Conservation (phyloP, 2,329 filamentous ascomycete species). For the Trichoderma breve region DNA sequence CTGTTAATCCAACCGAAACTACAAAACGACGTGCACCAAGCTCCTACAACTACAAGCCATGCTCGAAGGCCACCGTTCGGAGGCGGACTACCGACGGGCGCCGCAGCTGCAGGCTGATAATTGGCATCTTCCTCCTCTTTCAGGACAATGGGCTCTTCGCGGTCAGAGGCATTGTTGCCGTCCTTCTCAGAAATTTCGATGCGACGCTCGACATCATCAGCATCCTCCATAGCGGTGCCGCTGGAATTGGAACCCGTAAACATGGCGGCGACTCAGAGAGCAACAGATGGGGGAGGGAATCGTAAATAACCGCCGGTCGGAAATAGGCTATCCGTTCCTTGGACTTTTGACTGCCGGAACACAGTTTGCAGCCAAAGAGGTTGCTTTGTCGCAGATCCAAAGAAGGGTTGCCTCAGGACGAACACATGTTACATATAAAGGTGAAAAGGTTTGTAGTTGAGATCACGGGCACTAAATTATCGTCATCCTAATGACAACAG, state of each 20-base stretch:
- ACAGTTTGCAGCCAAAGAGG: background rate
- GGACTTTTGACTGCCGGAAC: background rate
- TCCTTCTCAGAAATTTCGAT: background rate
- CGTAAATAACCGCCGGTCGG: background rate
- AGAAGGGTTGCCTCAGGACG: background rate
- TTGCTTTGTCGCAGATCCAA: background rate
- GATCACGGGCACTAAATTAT: background rate
- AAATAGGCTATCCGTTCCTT: background rate
- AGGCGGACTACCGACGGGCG: background rate
- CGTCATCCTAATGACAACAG: background rate
- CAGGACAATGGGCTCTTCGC: background rate
- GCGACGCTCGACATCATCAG: background rate
- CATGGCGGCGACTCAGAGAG: background rate
- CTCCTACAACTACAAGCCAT: slow-evolving; percentile 42
- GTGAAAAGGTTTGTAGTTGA: background rate
- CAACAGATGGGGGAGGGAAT: background rate
- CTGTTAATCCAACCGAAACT: slow-evolving; percentile 45
- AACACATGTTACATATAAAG: background rate
- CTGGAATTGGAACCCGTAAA: slow-evolving; percentile 6
- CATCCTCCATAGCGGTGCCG: background rate
- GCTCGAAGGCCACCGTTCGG: slow-evolving; percentile 33
- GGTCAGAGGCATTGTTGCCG: background rate
- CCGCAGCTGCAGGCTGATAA: background rate
- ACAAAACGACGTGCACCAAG: slow-evolving; percentile 42
- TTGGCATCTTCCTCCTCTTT: background rate